These are phyloP conservation scores for Phytopythium litorale DNA, from an alignment of 352 stramenopile species.

Conservation along the genomic window DNA sequence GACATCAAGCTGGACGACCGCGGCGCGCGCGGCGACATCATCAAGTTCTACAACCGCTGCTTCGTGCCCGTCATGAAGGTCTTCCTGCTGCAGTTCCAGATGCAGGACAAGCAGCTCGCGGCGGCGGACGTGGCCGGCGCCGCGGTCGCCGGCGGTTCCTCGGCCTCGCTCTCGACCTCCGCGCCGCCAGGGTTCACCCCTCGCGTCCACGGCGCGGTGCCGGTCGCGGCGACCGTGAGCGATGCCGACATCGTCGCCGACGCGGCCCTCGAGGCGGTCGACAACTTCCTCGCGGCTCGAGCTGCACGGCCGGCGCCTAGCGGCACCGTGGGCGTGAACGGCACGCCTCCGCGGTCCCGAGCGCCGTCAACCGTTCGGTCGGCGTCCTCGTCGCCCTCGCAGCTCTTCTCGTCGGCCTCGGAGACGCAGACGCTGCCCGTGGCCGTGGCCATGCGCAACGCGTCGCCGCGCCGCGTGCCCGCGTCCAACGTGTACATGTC, in stretches of 20 bases:
- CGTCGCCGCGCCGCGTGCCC: conserved; percentile 75
- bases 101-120: conserved; percentile 77
- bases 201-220: conserved; percentile 24
- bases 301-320: not conserved
- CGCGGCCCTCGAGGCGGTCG: conserved; percentile 61
- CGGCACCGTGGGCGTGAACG: not conserved
- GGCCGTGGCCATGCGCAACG: conserved; percentile 60
- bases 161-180: not conserved
- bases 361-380: not conserved
- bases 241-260: conserved; percentile 81
- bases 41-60: conserved; percentile 89
- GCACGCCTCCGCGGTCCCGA: conserved; percentile 37
- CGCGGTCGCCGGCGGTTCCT: conserved; percentile 16
- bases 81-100: conserved; percentile 84
- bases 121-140: conserved; percentile 63
- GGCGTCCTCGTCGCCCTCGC: conserved; percentile 32
- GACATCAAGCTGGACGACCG: conserved; percentile 67
- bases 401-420: conserved; percentile 39
- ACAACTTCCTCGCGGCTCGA: conserved; percentile 30
- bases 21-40: conserved; percentile 71
- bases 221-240: conserved; percentile 49
- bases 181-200: conserved; percentile 38
- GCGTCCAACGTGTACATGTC: conserved; percentile 87
- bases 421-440: conserved; percentile 74
- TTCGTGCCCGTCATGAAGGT: conserved; percentile 83